Conservation (phyloP, 208 protist species). For the Leishmania arabica region DNA sequence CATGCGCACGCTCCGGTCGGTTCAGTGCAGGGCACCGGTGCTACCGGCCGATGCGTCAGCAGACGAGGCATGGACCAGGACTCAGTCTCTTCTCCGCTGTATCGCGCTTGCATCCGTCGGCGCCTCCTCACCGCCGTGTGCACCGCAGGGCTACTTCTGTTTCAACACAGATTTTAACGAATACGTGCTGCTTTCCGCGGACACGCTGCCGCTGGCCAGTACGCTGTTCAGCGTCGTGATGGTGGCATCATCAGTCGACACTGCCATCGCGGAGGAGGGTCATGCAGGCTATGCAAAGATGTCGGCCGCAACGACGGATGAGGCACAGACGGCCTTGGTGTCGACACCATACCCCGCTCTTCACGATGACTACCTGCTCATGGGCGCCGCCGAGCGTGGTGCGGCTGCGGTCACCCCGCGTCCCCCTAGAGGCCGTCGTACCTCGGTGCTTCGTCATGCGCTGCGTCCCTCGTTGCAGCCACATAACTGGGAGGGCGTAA, state of each 20-base stretch:
- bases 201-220: conserved; percentile 36
- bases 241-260: not conserved
- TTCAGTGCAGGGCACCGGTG: conserved; percentile 30
- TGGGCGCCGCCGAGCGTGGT: not conserved
- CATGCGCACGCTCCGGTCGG: conserved; percentile 22
- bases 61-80: conserved; percentile 21
- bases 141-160: conserved; percentile 44
- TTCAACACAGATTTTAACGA: conserved; percentile 51
- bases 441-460: not conserved
- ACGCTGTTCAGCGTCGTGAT: conserved; percentile 39
- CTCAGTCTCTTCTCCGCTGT: conserved; percentile 34
- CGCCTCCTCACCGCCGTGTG: conserved; percentile 11
- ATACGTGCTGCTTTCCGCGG: conserved; percentile 41
- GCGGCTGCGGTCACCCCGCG: not conserved
- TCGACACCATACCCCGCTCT: not conserved
- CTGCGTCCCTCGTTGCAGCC: not conserved
- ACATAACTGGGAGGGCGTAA: not conserved
- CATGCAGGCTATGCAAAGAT: not conserved
- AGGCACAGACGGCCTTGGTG: not conserved
- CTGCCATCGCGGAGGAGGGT: not conserved
- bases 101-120: conserved; percentile 20
- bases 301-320: not conserved
- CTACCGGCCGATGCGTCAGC: conserved; percentile 24
- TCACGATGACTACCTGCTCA: not conserved
- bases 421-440: not conserved